phyloP scores from a whole-genome alignment of 2,329 filamentous ascomycete species.

The Penicillium occitanis region DNA sequence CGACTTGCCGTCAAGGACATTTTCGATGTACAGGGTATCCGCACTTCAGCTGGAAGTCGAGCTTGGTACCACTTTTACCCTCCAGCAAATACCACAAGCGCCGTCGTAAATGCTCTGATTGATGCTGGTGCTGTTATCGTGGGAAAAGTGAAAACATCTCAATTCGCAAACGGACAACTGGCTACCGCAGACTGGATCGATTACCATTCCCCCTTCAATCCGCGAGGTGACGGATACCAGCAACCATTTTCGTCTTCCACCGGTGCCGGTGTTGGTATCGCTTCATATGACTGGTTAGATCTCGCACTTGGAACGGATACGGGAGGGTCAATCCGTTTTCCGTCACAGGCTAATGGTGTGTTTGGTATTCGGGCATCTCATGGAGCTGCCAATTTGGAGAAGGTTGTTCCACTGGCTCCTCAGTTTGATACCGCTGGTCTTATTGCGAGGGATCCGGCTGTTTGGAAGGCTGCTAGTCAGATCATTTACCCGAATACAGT shows the following conservation, averaged over 20 bases:
- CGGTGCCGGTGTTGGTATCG: constrained; percentile 42
- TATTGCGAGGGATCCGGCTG: constrained; percentile 22
- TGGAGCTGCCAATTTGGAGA: constrained; percentile 48
- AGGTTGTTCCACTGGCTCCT: constrained; percentile 50
- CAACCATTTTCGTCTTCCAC: constrained; percentile 39
- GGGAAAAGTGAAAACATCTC: constrained; percentile 31
- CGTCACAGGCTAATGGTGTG: constrained; percentile 50
- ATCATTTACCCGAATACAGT: background rate
- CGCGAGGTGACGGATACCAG: constrained; percentile 51
- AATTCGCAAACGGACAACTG: constrained; percentile 21
- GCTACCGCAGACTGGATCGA: constrained; percentile 34
- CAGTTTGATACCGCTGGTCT: constrained; percentile 50
- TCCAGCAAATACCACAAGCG: constrained; percentile 47
- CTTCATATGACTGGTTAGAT: constrained; percentile 47
- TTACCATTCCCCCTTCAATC: constrained; percentile 42
- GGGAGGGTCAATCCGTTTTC: constrained; percentile 41
- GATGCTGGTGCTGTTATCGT: constrained; percentile 57
- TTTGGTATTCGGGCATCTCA: constrained; percentile 55
- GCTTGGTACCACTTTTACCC: constrained; percentile 58
- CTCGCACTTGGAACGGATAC: constrained; percentile 33
- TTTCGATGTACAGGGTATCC: constrained; percentile 58
- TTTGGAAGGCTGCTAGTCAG: constrained; percentile 9
- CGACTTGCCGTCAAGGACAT: constrained; percentile 65
- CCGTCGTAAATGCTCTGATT: constrained; percentile 56
- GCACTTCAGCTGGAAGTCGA: constrained; percentile 58